Percentiles rank a stretch among this genome's conserved stretches.
These are phyloP conservation scores for Thraustotheca clavata DNA, from an alignment of 352 stramenopile species.

Conservation along the genomic window DNA sequence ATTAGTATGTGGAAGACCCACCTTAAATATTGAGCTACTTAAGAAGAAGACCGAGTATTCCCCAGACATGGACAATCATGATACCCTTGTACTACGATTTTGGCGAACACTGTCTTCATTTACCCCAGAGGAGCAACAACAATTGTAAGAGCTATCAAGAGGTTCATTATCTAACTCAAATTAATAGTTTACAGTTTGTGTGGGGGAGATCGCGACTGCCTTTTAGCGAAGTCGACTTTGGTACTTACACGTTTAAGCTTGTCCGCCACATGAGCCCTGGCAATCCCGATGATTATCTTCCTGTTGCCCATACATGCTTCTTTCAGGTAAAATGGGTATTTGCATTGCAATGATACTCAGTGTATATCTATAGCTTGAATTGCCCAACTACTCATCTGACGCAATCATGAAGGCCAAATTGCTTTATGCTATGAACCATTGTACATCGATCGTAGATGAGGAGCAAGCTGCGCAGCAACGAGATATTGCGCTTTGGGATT, in stretches of 20 bases:
- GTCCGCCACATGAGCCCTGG: slow-evolving; percentile 16
- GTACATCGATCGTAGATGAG: slow-evolving; percentile 21
- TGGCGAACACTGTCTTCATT: slow-evolving; percentile 14
- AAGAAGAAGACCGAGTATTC: slow-evolving; percentile 21
- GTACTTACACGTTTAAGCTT: slow-evolving; percentile 20
- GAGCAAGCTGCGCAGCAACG: slow-evolving; percentile 19
- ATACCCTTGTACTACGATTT: slow-evolving; percentile 18
- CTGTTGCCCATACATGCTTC: slow-evolving; percentile 19
- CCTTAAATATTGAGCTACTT: slow-evolving; percentile 14
- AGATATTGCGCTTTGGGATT: slow-evolving; percentile 18
- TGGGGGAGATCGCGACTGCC: slow-evolving; percentile 15
- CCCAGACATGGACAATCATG: slow-evolving; percentile 19
- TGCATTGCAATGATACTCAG: background rate
- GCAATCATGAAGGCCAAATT: slow-evolving; percentile 18
- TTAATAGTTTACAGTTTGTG: slow-evolving; percentile 21
- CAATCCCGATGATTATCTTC: slow-evolving; percentile 19
- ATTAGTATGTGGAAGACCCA: slow-evolving; percentile 17
- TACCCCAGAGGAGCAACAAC: slow-evolving; percentile 13
- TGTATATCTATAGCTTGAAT: slow-evolving; percentile 8
- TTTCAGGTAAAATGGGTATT: slow-evolving; percentile 6
- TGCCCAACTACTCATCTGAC: slow-evolving; percentile 18
- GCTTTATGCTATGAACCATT: slow-evolving; percentile 19
- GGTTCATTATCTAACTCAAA: background rate
- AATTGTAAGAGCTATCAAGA: slow-evolving; percentile 1
- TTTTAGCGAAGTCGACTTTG: slow-evolving; percentile 22